phyloP scores from a whole-genome alignment of 345 rosid species.

The Toxicodendron radicans region DNA sequence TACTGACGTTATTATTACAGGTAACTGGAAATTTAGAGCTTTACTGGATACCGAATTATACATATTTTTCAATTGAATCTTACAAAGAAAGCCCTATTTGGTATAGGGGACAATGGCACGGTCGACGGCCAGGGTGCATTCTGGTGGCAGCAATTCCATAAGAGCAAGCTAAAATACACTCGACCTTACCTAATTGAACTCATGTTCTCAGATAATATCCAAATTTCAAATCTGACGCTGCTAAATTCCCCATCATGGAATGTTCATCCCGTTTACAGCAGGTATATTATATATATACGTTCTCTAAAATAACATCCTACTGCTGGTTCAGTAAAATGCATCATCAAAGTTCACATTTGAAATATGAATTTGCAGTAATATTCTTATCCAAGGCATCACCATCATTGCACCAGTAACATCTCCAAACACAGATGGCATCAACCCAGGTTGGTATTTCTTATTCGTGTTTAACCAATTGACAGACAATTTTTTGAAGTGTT shows the following conservation, averaged over 20 bases:
- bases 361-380: slow-evolving; percentile 47
- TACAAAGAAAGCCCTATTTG: background rate
- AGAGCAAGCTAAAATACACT: slow-evolving; percentile 76
- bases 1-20: slow-evolving; percentile 81
- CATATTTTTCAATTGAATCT: too few relatives aligned
- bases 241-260: slow-evolving; percentile 91
- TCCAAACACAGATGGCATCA: slow-evolving; percentile 93
- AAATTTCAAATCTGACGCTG: slow-evolving; percentile 81
- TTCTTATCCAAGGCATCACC: slow-evolving; percentile 73
- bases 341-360: background rate
- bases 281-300: slow-evolving; percentile 31
- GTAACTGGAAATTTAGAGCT: slow-evolving; percentile 29
- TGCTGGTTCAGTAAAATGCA: too few relatives aligned
- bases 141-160: slow-evolving; percentile 92
- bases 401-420: slow-evolving; percentile 83
- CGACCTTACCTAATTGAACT: slow-evolving; percentile 85
- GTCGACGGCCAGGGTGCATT: slow-evolving; percentile 86
- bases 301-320: too few relatives aligned
- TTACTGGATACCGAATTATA: background rate
- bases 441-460: slow-evolving; percentile 55
- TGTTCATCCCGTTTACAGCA: slow-evolving; percentile 89
- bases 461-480: background rate
- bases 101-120: slow-evolving; percentile 73
- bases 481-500: background rate
- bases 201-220: slow-evolving; percentile 64